Evolutionary conservation across 2,329 filamentous ascomycete genomes (phyloP).

Genomic region (Stagonosporopsis chrysanthemi): DNA sequence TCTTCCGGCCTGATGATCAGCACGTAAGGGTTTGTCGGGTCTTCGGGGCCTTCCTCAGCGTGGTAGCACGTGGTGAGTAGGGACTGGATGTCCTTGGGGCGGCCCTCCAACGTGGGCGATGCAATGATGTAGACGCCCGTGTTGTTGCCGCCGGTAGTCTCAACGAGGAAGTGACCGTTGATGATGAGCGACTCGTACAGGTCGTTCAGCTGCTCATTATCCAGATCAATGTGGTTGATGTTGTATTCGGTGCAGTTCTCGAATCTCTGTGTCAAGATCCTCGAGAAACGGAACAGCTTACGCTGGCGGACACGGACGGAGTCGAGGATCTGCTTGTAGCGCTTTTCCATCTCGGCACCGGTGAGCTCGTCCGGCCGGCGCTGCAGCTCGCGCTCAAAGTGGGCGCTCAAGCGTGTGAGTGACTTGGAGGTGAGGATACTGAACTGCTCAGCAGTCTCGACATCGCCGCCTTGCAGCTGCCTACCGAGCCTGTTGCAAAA

Average conservation of each 20-base stretch:
- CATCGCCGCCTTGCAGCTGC: slow-evolving; percentile 89
- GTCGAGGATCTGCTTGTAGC: slow-evolving; percentile 94
- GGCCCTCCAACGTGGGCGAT: slow-evolving; percentile 77
- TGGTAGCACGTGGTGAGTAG: slow-evolving; percentile 84
- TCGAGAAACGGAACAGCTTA: slow-evolving; percentile 94
- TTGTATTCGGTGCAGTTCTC: slow-evolving; percentile 97
- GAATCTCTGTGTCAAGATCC: slow-evolving; percentile 89
- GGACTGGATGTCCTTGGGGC: slow-evolving; percentile 81
- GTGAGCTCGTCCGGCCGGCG: slow-evolving; percentile 83
- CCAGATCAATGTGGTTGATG: slow-evolving; percentile 75
- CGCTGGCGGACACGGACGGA: slow-evolving; percentile 95
- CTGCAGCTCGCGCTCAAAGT: slow-evolving; percentile 91
- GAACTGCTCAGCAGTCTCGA: slow-evolving; percentile 98
- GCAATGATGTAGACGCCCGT: slow-evolving; percentile 80
- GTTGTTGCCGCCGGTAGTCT: slow-evolving; percentile 73
- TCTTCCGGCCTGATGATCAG: slow-evolving; percentile 85
- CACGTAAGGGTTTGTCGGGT: slow-evolving; percentile 81
- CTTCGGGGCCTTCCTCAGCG: slow-evolving; percentile 72
- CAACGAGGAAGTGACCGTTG: slow-evolving; percentile 87
- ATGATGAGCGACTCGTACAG: slow-evolving; percentile 82
- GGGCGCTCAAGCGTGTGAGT: slow-evolving; percentile 82
- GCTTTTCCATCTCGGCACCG: slow-evolving; percentile 86
- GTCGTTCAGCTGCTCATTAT: slow-evolving; percentile 72
- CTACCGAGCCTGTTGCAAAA: slow-evolving; percentile 94
- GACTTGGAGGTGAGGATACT: slow-evolving; percentile 92